Conservation (phyloP, 345 rosid species). For the Odontarrhena argentea region DNA sequence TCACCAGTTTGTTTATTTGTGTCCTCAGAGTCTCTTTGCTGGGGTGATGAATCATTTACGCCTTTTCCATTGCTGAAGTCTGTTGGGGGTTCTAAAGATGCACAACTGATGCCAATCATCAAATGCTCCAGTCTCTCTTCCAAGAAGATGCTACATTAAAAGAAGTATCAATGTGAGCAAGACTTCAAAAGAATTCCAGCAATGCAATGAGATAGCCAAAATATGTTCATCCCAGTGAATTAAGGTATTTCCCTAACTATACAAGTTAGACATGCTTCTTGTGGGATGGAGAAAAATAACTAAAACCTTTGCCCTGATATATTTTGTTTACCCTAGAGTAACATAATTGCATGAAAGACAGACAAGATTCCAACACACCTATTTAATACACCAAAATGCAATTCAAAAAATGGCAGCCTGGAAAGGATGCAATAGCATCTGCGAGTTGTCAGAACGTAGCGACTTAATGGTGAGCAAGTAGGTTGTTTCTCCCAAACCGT, state of each 20-base stretch:
- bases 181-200: neutral
- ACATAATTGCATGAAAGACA: neutral
- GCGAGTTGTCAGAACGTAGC: constrained; percentile 72
- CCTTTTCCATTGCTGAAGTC: constrained; percentile 42
- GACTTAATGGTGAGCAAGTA: constrained; percentile 62
- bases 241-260: constrained; percentile 1
- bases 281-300: neutral
- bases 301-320: neutral
- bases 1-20: constrained; percentile 36
- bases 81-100: constrained; percentile 52
- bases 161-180: constrained; percentile 30
- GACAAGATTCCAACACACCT: constrained; percentile 47
- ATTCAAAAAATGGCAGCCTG: constrained; percentile 88
- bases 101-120: constrained; percentile 58
- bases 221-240: neutral
- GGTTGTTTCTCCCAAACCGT: constrained; percentile 69
- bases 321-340: constrained; percentile 4
- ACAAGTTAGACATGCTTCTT: neutral
- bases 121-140: constrained; percentile 91
- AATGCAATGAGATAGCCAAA: constrained; percentile 8
- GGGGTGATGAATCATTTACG: constrained; percentile 36
- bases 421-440: constrained; percentile 98
- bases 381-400: constrained; percentile 87
- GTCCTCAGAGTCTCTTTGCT: constrained; percentile 42
- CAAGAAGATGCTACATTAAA: constrained; percentile 66